Percentiles rank a stretch among this genome's conserved stretches.
phyloP scores from a whole-genome alignment of 192 early-diverging fungal species.

The Allomyces javanicus region DNA sequence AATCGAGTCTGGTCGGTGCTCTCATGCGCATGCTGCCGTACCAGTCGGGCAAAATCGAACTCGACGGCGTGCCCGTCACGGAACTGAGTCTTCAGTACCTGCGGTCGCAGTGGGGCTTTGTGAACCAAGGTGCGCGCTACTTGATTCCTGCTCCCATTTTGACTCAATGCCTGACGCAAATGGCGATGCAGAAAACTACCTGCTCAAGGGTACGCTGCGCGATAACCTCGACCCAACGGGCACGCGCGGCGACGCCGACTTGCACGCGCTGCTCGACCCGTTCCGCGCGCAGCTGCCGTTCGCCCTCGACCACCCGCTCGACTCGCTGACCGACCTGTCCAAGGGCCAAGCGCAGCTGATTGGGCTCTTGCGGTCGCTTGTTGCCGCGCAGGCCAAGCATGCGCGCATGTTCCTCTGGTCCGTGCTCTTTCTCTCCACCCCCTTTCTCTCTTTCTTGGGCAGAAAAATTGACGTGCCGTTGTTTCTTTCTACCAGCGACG shows the following conservation, averaged over 20 bases:
- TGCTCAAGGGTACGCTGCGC: background rate
- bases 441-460: background rate
- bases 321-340: background rate
- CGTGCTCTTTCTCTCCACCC: background rate
- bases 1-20: background rate
- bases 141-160: background rate
- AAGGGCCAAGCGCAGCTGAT: too few relatives aligned
- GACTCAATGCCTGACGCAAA: too few relatives aligned
- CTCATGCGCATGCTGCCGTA: background rate
- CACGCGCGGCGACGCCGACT: background rate
- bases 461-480: too few relatives aligned
- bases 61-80: background rate
- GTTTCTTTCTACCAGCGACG: background rate
- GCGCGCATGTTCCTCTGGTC: too few relatives aligned
- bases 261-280: background rate
- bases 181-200: too few relatives aligned
- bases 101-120: background rate
- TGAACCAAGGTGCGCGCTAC: background rate
- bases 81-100: background rate
- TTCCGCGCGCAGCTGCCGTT: background rate
- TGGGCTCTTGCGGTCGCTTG: too few relatives aligned
- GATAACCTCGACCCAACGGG: background rate
- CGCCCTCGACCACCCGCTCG: background rate
- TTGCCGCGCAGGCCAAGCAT: too few relatives aligned
- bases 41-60: background rate